These are phyloP conservation scores for Entomortierella chlamydospora DNA, from an alignment of 192 early-diverging fungal species.

Conservation along the genomic window DNA sequence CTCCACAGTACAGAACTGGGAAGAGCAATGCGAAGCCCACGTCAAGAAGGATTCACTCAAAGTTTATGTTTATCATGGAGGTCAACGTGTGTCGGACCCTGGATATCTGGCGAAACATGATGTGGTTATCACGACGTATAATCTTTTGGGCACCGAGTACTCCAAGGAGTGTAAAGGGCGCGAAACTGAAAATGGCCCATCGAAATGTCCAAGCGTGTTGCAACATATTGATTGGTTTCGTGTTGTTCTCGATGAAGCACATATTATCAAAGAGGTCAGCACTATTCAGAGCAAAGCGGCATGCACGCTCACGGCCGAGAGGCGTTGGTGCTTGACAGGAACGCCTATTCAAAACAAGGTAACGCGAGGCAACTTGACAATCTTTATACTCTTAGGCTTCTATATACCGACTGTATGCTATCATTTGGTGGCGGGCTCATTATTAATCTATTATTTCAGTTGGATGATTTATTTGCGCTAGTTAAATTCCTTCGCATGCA, in stretches of 20 bases:
- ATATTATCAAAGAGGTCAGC: slow-evolving; percentile 87
- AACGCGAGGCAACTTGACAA: not conserved
- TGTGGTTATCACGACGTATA: slow-evolving; percentile 66
- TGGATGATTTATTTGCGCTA: slow-evolving; percentile 91
- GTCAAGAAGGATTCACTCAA: slow-evolving; percentile 48
- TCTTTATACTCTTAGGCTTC: not conserved
- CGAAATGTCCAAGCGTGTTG: slow-evolving; percentile 51
- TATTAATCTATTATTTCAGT: slow-evolving; percentile 20
- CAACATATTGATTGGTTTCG: slow-evolving; percentile 84
- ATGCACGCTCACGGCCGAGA: slow-evolving; percentile 70
- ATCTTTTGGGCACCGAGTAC: slow-evolving; percentile 58
- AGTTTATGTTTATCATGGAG: slow-evolving; percentile 66
- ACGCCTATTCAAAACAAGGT: slow-evolving; percentile 82
- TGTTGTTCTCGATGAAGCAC: slow-evolving; percentile 94
- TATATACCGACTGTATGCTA: too few relatives aligned
- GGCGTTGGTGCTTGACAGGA: slow-evolving; percentile 93
- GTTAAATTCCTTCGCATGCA: slow-evolving; percentile 82
- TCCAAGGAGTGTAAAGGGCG: slow-evolving; percentile 53
- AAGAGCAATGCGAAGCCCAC: slow-evolving; percentile 58
- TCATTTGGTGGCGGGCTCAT: too few relatives aligned
- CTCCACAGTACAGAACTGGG: slow-evolving; percentile 65
- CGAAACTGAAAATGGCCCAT: slow-evolving; percentile 21
- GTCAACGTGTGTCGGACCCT: slow-evolving; percentile 48
- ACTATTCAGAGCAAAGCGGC: slow-evolving; percentile 81
- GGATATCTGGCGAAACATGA: slow-evolving; percentile 47